phyloP scores from a whole-genome alignment of 768 basidiomycete genomes.

The Serendipita sp. region DNA sequence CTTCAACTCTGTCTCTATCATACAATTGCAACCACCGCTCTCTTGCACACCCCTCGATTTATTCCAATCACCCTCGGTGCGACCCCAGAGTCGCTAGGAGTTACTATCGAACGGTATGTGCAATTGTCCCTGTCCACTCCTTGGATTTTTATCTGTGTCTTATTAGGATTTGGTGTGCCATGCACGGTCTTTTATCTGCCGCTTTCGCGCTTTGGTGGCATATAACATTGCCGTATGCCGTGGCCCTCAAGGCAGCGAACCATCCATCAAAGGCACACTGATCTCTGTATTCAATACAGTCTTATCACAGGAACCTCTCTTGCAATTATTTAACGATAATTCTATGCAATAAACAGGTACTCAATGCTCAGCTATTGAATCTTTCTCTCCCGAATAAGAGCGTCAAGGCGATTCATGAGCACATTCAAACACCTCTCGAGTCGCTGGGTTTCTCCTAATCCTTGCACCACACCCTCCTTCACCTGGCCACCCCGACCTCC shows the following conservation, averaged over 20 bases:
- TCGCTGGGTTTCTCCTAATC: background rate
- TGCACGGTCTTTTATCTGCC: background rate
- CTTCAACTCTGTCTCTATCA: constrained; percentile 67
- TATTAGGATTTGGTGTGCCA: background rate
- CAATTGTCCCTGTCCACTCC: too few species aligned
- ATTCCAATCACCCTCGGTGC: constrained; percentile 58
- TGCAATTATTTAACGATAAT: background rate
- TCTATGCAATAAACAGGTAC: background rate
- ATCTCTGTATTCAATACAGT: background rate
- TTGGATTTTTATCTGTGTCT: background rate
- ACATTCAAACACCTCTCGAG: constrained; percentile 1
- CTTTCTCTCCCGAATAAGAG: background rate
- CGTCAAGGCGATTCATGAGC: background rate
- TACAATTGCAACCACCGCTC: constrained; percentile 50
- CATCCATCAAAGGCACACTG: background rate
- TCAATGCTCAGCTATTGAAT: background rate
- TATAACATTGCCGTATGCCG: background rate
- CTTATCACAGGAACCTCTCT: background rate
- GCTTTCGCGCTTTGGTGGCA: constrained; percentile 2
- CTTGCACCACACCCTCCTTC: background rate
- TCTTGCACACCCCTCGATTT: constrained; percentile 64
- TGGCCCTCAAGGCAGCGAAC: background rate
- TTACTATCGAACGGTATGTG: background rate
- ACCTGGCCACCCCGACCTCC: background rate
- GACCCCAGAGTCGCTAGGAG: constrained; percentile 26